Evolutionary conservation across 2,329 filamentous ascomycete genomes (phyloP), one percentile per base, ranked within the genome.

Genomic region (Aspergillus fumigatiaffinis): DNA sequence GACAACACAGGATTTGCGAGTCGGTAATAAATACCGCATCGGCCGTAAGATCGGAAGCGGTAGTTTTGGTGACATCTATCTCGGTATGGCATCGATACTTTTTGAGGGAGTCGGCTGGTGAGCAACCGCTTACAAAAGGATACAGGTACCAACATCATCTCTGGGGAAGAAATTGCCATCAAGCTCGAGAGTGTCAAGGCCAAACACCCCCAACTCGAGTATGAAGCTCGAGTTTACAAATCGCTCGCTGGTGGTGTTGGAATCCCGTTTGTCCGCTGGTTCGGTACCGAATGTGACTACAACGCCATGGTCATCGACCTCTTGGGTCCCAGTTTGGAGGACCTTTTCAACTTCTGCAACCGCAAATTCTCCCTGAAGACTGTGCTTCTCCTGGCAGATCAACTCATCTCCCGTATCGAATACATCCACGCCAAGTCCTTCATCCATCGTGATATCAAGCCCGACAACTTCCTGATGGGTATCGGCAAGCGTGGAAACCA

Each of bases 301-400:
- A 97, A 99, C 79, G 94, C 94, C 76, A 97, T 99, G 94, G 94
- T 99, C 53, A 87, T 97, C 65, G 94, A 99, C 73, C 87, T 99
- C 26, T 89, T 99, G 57, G 94, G 94, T 42, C 94, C 94, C 66
- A 94, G 89, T 71, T 80, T 99, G 77, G 94, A 99, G 79, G 94
- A 99, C 74, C 85, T 99, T 35, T 99, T 99, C 90, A 97, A 99
- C 86, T 97, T 97, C 79, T 99, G 94, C 87, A 97, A 97, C 87
- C 90, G 94, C 77, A 97, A 97, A 77, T 99, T 97, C 82, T 97
- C 94, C 12, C 81, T 99, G 67, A 99, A 99, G 88, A 99, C 94
- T 1, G 94, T 99, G 28, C 84, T 99, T 47, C 86, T 99, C 26
- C 86, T 99, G 51, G 94, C 94, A 73, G 94, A 99, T 71, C 94